Evolutionary conservation across 106 monocot genomes (phyloP), one percentile per base, ranked within the genome.

Genomic region (Dendrobium chrysotoxum): DNA sequence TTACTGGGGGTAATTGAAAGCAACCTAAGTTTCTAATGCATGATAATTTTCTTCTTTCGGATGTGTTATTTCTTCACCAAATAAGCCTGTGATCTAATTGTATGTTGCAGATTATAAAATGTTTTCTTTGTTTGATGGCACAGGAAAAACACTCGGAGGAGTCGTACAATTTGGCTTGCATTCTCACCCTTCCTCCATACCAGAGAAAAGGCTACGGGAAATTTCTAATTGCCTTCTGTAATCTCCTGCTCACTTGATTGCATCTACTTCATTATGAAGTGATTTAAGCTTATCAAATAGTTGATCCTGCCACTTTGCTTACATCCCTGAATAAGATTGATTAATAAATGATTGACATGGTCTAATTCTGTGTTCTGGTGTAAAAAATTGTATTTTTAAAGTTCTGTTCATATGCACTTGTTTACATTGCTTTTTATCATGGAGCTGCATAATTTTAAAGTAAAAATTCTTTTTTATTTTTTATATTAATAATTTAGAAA

Each of bases 141-240:
- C 84, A 96, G 96, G 96, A 96, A 85, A 96, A 96, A 82, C 91
- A 96, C 86, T 96, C 96, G 55, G 96, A 96, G 77, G 96, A 96
- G 78, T 92, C 93, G n/a, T 96, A 93, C 75, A 96, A 96, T 82
- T 84, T 96, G 80, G 96, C 96, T 3, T 96, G 97, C 82, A 98
- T 98, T 78, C 85, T 98, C 16, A 98, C 97, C 42, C 97, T 98
- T 80, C 97, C 97, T 61, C 97, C 97, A 41, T 98, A 98, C 53
- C 96, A 96, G 80, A 87, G 96, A 85, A 96, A 96, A 84, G 96
- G 97, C 88, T 98, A 98, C 84, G 97, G 96, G 40, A 98, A 98
- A 78, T 98, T 98, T 86, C 85, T 98, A 44, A 98, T 98, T 81
- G 92, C 97, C 46, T 98, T 98, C 77, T 98, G 97, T 97, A 84